A percentile compares a stretch with the other conserved stretches of the same genome.
These are phyloP conservation scores for Pugionium cornutum DNA, from an alignment of 345 rosid species.

Conservation along the genomic window DNA sequence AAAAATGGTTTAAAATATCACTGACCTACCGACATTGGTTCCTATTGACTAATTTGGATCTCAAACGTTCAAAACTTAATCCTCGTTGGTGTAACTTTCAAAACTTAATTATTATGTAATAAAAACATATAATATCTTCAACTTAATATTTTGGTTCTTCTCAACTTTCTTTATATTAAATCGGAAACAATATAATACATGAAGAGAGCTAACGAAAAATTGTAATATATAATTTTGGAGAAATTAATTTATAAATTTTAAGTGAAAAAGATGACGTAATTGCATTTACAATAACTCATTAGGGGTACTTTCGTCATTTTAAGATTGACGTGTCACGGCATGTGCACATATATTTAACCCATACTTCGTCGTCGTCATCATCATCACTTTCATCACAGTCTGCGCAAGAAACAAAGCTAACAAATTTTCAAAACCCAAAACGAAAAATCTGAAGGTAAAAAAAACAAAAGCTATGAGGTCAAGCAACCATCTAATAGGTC, in stretches of 20 bases:
- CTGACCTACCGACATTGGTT: constrained; percentile 19
- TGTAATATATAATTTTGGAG: no score
- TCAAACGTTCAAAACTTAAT: constrained; percentile 22
- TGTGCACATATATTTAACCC: constrained; percentile 31
- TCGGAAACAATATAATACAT: no score
- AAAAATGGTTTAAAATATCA: neutral
- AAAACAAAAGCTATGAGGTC: constrained; percentile 45
- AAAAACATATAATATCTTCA: neutral
- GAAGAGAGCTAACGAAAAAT: no score
- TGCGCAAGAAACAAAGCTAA: constrained; percentile 24
- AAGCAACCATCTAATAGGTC: constrained; percentile 75
- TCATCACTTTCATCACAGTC: neutral
- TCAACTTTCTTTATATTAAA: no score
- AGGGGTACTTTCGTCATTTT: neutral
- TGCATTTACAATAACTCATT: no score
- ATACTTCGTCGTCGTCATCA: constrained; percentile 4
- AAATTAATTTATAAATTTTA: no score
- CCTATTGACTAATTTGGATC: constrained; percentile 21
- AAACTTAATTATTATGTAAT: constrained; percentile 15
- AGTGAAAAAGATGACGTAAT: no score
- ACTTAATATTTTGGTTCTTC: neutral
- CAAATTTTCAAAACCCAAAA: neutral
- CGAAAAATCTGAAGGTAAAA: neutral
- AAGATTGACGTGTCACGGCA: constrained; percentile 23
- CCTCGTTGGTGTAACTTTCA: constrained; percentile 3